Base-by-base conservation (phyloP, 345 rosid genomes). In the Firmiana major region DNA sequence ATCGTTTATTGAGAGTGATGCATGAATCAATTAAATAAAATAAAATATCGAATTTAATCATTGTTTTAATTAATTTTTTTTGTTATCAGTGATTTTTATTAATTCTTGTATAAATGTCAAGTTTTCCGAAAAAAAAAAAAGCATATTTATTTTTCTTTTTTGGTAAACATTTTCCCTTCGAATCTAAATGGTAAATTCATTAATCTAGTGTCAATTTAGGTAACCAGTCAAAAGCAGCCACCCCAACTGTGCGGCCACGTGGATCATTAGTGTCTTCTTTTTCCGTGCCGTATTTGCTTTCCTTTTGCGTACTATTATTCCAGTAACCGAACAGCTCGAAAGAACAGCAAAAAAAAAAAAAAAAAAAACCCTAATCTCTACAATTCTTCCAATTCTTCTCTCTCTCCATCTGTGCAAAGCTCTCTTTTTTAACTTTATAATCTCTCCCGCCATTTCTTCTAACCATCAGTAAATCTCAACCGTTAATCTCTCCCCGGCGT, bases 371-470 rank as follows among this genome's bases (percentile, higher is more conserved):
- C 71, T 68, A 63, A 46, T 74, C 79, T 73, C 77, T 83, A 51
- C 85, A 76, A 54, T 82, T 76, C 82, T 60, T 76, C 26, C 80
- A 51, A 65, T 82, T 82, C 46, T 40, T 79, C 64, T 58, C 36
- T 59, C 24, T 13, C 38, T 60, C 19, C n/a, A 19, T 1, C 42
- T n/a, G 31, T 57, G 24, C 63, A n/a, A 59, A 7, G 28, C 36
- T 15, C 17, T 19, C 40, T 24, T 9, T 10, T 38, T 24, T 21
- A 16, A 65, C 1, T 64, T 62, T 51, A 59, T 45, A 75, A 63
- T 78, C 57, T 17, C 75, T 75, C 82, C 82, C 81, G 81, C 84
- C 84, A 78, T 75, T 78, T 75, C 62, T 11, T 19, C 21, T 26
- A 6, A n/a, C 8, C 10, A 42, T 43, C 71, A 31, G 53, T 60